Evolutionary conservation across 768 basidiomycete genomes (phyloP).

Genomic region (Serendipita sp.): DNA sequence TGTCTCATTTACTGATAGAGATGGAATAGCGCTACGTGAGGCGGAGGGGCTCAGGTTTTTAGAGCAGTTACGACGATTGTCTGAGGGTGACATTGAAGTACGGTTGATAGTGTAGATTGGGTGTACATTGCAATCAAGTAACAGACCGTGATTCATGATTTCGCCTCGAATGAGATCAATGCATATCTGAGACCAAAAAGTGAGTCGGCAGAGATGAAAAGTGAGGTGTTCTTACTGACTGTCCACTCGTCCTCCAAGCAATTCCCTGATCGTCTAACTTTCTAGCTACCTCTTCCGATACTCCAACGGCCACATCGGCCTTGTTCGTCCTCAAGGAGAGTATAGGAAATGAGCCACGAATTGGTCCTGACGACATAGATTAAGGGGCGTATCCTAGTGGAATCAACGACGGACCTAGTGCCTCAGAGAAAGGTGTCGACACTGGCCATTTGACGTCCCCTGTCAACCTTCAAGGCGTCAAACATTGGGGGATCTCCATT

Average conservation of each 20-base stretch:
- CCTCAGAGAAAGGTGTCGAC: slow-evolving; percentile 55
- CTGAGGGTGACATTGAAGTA: no score
- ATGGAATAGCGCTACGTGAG: no score
- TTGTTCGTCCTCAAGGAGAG: slow-evolving; percentile 87
- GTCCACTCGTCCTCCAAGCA: slow-evolving; percentile 69
- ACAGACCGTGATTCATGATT: background rate
- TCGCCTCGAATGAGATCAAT: slow-evolving; percentile 10
- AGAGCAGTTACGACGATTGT: no score
- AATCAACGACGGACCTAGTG: slow-evolving; percentile 38
- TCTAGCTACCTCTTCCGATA: slow-evolving; percentile 52
- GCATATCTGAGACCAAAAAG: slow-evolving; percentile 9
- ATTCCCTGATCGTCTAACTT: slow-evolving; percentile 44
- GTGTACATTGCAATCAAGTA: no score
- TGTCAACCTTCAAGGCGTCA: slow-evolving; percentile 42
- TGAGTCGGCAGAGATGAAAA: background rate
- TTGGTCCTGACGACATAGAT: slow-evolving; percentile 35
- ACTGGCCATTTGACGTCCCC: slow-evolving; percentile 83
- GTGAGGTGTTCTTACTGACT: slow-evolving; percentile 30
- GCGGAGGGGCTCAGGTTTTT: no score
- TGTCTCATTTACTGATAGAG: no score
- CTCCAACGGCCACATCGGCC: slow-evolving; percentile 83
- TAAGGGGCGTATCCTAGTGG: background rate
- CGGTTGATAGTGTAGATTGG: no score
- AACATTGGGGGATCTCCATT: background rate
- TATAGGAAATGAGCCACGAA: slow-evolving; percentile 64